Percentiles rank a stretch among this genome's conserved stretches.
Conservation (phyloP, 495 filamentous ascomycete genomes). For the Rostrohypoxylon terebratum region DNA sequence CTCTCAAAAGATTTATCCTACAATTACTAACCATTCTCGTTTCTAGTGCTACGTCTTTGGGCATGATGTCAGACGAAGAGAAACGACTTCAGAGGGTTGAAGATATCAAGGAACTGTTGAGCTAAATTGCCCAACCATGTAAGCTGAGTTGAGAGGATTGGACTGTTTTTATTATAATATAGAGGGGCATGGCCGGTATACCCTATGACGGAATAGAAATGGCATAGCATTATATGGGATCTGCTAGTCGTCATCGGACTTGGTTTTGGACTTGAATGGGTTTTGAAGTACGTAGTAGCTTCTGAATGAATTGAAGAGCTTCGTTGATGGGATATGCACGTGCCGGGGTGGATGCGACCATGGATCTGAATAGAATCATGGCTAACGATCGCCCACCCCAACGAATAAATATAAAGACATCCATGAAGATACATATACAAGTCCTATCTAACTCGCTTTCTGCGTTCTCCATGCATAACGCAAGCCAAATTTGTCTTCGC, state of each 20-base stretch:
- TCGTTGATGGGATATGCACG: too few relatives aligned
- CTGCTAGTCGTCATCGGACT: neutral
- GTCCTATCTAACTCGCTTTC: neutral
- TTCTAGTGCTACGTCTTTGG: constrained; percentile 85
- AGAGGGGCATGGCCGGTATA: constrained; percentile 17
- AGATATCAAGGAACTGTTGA: constrained; percentile 92
- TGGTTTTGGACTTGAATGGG: neutral
- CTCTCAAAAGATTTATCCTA: neutral
- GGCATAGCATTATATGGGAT: neutral
- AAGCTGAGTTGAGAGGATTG: neutral
- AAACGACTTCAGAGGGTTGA: constrained; percentile 90
- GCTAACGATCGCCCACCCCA: neutral
- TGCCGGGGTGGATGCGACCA: neutral
- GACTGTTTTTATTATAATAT: neutral
- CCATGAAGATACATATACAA: neutral
- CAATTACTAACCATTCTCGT: constrained; percentile 34
- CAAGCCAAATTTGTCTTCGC: neutral
- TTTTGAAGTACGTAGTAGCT: neutral
- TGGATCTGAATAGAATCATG: neutral
- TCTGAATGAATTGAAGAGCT: neutral
- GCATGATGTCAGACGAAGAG: constrained; percentile 94
- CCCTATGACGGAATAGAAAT: neutral
- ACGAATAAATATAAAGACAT: neutral
- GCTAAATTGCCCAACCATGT: constrained; percentile 56
- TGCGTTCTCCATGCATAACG: neutral